Evolutionary conservation across 2,329 filamentous ascomycete species (phyloP).

Genomic region (Huntiella moniliformis): DNA sequence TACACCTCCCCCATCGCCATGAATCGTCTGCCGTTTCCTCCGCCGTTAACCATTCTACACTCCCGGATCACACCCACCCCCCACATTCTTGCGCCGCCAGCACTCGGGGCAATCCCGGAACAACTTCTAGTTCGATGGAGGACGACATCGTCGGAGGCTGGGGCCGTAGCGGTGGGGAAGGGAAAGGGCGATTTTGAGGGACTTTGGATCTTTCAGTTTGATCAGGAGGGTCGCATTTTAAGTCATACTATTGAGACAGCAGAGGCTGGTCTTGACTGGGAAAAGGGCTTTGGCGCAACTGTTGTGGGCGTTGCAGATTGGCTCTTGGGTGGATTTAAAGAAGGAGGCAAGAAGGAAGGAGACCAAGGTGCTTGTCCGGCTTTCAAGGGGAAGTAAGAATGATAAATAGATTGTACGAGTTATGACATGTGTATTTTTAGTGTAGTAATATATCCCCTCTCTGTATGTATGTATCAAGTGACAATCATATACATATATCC

Average conservation of each 20-base stretch:
- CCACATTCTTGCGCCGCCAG: constrained; percentile 27
- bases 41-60: constrained; percentile 61
- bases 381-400: background rate
- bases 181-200: constrained; percentile 59
- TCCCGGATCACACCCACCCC: constrained; percentile 63
- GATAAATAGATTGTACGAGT: background rate
- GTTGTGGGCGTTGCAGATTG: constrained; percentile 89
- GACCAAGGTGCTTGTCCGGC: constrained; percentile 11
- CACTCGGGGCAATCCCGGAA: constrained; percentile 44
- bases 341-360: constrained; percentile 3
- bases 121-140: constrained; percentile 86
- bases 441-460: background rate
- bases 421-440: background rate
- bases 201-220: constrained; percentile 90
- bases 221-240: constrained; percentile 62
- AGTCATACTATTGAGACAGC: constrained; percentile 90
- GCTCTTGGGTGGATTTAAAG: constrained; percentile 57
- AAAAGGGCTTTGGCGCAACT: constrained; percentile 58
- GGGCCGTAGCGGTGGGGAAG: constrained; percentile 20
- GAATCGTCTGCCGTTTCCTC: constrained; percentile 76
- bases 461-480: background rate
- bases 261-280: constrained; percentile 66
- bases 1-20: constrained; percentile 95
- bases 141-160: constrained; percentile 15
- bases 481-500: background rate